phyloP scores from a whole-genome alignment of 2,329 filamentous ascomycete genomes.

The Juglanconis sp. region DNA sequence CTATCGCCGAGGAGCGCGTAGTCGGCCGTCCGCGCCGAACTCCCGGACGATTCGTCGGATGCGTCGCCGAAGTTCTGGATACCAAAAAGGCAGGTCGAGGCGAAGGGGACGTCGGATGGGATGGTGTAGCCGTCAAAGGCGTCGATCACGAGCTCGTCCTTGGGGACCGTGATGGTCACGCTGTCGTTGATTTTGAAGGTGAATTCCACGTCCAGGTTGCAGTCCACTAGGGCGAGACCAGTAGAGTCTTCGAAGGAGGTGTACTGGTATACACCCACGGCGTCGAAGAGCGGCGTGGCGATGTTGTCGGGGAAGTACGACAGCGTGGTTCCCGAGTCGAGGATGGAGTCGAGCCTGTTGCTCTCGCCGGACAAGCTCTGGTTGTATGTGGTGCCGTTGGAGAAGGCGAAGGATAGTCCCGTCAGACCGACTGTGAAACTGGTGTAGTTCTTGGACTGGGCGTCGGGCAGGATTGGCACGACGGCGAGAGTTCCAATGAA shows the following conservation, averaged over 20 bases:
- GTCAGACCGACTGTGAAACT: conserved; percentile 39
- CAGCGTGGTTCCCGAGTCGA: conserved; percentile 66
- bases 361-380: conserved; percentile 28
- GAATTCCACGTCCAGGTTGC: conserved; percentile 36
- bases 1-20: conserved; percentile 43
- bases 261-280: conserved; percentile 39
- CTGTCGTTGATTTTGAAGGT: conserved; percentile 40
- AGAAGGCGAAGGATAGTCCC: conserved; percentile 35
- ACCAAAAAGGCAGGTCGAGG: conserved; percentile 51
- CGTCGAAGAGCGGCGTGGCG: conserved; percentile 34
- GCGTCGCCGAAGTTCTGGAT: conserved; percentile 38
- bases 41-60: conserved; percentile 2
- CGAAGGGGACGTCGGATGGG: conserved; percentile 34
- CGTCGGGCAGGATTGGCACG: conserved; percentile 51
- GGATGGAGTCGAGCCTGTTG: conserved; percentile 48
- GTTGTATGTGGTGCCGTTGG: conserved; percentile 32
- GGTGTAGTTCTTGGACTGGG: conserved; percentile 35
- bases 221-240: conserved; percentile 39
- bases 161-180: conserved; percentile 27
- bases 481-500: conserved; percentile 55
- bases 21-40: conserved; percentile 10
- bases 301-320: conserved; percentile 58
- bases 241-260: conserved; percentile 21
- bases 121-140: conserved; percentile 29
- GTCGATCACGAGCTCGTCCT: conserved; percentile 39